A percentile compares a stretch with the other conserved stretches of the same genome.
phyloP scores from a whole-genome alignment of 2,329 filamentous ascomycete species.

The Leptodontidium sp. region DNA sequence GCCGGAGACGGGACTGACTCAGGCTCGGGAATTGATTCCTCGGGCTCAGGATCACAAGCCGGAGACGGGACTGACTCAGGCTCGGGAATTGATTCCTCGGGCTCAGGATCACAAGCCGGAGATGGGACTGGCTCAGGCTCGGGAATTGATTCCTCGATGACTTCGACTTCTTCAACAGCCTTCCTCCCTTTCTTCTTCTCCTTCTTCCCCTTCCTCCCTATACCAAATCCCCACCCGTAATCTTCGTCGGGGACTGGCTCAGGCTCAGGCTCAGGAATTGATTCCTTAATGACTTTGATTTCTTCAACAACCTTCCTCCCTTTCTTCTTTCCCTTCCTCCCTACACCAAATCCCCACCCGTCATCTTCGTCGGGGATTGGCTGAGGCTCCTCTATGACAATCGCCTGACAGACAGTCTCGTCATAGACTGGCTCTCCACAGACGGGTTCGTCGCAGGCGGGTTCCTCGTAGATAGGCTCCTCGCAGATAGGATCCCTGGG shows the following conservation, averaged over 20 bases:
- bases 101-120: no score
- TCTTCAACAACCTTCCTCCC: background rate
- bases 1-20: no score
- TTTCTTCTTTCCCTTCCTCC: background rate
- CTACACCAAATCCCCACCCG: constrained; percentile 1
- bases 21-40: no score
- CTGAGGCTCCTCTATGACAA: background rate
- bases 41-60: no score
- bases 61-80: no score
- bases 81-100: no score
- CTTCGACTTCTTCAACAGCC: no score
- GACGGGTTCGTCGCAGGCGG: background rate
- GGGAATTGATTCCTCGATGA: no score
- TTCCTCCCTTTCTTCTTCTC: background rate
- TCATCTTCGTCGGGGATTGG: constrained; percentile 3
- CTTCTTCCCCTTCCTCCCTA: constrained; percentile 2
- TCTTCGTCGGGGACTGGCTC: background rate
- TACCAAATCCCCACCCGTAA: no score
- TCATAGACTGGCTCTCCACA: background rate
- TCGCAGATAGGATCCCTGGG: background rate
- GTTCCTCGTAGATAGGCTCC: background rate
- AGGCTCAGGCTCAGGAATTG: background rate
- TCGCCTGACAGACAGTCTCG: background rate
- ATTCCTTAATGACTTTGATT: background rate
- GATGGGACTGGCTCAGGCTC: no score